Conservation (phyloP, 2,329 filamentous ascomycete species). For the Niveomyces coronatus region DNA sequence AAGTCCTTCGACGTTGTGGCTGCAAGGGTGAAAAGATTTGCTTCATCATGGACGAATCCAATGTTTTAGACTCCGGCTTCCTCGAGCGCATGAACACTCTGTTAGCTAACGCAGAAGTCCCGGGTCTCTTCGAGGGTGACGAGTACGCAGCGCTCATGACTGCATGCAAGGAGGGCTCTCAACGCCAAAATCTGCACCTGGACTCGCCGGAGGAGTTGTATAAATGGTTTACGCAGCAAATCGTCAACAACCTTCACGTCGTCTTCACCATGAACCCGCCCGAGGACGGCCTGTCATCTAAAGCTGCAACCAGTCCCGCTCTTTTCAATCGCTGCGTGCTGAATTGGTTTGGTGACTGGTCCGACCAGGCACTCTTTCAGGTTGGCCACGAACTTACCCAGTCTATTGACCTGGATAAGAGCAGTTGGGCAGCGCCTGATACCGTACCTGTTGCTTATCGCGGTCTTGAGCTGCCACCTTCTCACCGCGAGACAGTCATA, state of each 20-base stretch:
- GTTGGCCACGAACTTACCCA: conserved; percentile 92
- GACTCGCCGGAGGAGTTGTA: conserved; percentile 99
- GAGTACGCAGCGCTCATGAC: conserved; percentile 99
- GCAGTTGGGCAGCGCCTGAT: conserved; percentile 77
- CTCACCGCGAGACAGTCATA: conserved; percentile 83
- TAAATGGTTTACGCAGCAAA: conserved; percentile 99
- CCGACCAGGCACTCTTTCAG: conserved; percentile 96
- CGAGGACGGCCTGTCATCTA: conserved; percentile 86
- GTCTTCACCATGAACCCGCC: conserved; percentile 99
- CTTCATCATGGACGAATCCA: conserved; percentile 99
- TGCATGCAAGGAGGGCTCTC: conserved; percentile 94
- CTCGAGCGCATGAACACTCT: conserved; percentile 98
- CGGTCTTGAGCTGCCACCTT: conserved; percentile 71
- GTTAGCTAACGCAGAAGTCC: conserved; percentile 97
- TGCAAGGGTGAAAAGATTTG: conserved; percentile 99
- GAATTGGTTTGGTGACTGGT: conserved; percentile 99
- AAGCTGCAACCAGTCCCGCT: conserved; percentile 93
- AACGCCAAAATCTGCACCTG: conserved; percentile 85
- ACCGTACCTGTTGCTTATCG: conserved; percentile 89
- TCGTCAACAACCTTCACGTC: conserved; percentile 96
- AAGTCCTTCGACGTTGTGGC: conserved; percentile 84
- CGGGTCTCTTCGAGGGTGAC: conserved; percentile 97
- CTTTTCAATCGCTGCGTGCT: conserved; percentile 99
- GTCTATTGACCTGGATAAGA: conserved; percentile 86
- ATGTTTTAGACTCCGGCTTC: conserved; percentile 97